Evolutionary conservation across 1,284 basidiomycete genomes (phyloP).

Genomic region (Butyriboletus appendiculatus): DNA sequence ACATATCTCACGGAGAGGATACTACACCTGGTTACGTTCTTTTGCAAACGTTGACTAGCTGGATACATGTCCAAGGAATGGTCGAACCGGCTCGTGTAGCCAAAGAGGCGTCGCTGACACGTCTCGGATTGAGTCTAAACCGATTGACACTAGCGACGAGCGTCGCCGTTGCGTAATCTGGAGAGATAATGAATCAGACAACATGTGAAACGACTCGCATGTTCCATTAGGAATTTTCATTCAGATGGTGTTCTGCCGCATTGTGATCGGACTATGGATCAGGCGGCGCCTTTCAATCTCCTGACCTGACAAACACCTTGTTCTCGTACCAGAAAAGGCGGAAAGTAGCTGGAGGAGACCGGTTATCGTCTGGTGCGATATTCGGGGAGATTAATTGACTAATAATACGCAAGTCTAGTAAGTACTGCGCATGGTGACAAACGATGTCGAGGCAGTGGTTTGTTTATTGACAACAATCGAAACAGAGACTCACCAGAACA

Average conservation of each 20-base stretch:
- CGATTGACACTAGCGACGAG: not conserved
- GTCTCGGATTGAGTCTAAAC: not conserved
- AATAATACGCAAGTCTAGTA: too few relatives aligned
- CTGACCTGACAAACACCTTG: not conserved
- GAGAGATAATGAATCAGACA: too few relatives aligned
- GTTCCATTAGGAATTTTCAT: not conserved
- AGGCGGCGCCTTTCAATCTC: not conserved
- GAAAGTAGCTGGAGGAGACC: not conserved
- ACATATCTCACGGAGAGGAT: not conserved
- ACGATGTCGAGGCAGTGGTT: not conserved
- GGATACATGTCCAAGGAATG: not conserved
- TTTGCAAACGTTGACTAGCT: not conserved
- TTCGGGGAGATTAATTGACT: not conserved
- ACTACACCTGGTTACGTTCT: not conserved
- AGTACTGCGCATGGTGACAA: not conserved
- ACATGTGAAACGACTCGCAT: not conserved
- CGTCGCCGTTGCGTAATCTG: not conserved
- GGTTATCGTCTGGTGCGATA: not conserved
- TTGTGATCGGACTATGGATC: not conserved
- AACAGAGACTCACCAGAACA: not conserved
- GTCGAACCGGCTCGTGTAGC: not conserved
- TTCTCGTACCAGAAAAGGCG: not conserved
- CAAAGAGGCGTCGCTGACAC: not conserved
- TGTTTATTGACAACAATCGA: not conserved
- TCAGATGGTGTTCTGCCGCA: not conserved